A percentile compares a stretch with the other conserved stretches of the same genome.
These are phyloP conservation scores for Coniochaeta prunicola DNA, from an alignment of 2,329 filamentous ascomycete genomes.

Conservation along the genomic window DNA sequence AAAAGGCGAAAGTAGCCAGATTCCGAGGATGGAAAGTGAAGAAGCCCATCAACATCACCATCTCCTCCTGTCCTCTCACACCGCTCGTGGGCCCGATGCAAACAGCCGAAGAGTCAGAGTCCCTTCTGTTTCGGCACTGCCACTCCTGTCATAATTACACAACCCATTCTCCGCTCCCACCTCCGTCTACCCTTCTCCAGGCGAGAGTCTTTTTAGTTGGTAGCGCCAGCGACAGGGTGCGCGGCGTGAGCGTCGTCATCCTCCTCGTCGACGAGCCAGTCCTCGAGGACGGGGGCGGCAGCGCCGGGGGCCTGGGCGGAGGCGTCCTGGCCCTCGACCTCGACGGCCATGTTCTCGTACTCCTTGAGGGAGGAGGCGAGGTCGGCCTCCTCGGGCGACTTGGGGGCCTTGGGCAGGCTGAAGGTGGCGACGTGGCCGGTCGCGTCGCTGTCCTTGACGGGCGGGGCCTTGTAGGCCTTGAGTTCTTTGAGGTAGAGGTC, in stretches of 20 bases:
- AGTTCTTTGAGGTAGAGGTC: slow-evolving; percentile 96
- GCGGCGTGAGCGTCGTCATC: slow-evolving; percentile 41
- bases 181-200: neutral
- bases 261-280: slow-evolving; percentile 82
- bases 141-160: slow-evolving; percentile 2
- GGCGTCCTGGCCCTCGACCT: slow-evolving; percentile 81
- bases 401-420: slow-evolving; percentile 67
- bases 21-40: neutral
- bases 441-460: slow-evolving; percentile 78
- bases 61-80: neutral
- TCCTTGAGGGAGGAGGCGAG: slow-evolving; percentile 86
- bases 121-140: neutral
- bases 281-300: slow-evolving; percentile 49
- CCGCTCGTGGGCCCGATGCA: neutral
- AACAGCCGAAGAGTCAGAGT: neutral
- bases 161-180: slow-evolving; percentile 2
- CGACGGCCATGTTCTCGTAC: slow-evolving; percentile 90
- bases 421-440: slow-evolving; percentile 91
- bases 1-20: neutral
- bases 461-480: slow-evolving; percentile 84
- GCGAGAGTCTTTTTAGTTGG: neutral
- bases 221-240: slow-evolving; percentile 32
- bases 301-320: slow-evolving; percentile 49
- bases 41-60: neutral
- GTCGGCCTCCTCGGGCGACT: slow-evolving; percentile 88